These are phyloP conservation scores for Arxiozyma slooffiae DNA, from an alignment of 1,139 yeast genomes.

Conservation along the genomic window DNA sequence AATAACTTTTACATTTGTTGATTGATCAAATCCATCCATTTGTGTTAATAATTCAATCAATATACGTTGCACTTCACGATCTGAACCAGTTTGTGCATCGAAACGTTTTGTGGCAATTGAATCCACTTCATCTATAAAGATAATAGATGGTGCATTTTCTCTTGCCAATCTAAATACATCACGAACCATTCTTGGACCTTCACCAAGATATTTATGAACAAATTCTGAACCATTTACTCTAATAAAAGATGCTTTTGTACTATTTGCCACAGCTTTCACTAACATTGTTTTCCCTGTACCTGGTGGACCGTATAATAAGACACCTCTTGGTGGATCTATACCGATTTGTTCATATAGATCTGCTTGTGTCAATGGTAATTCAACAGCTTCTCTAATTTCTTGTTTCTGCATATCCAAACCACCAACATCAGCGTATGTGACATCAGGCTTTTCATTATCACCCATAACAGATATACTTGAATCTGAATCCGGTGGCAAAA, in stretches of 20 bases:
- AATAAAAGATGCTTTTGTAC: conserved; percentile 89
- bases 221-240: conserved; percentile 97
- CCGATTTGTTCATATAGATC: conserved; percentile 96
- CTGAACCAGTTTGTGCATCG: conserved; percentile 99
- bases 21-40: conserved; percentile 98
- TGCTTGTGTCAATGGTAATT: conserved; percentile 89
- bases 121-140: conserved; percentile 96
- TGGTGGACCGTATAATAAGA: conserved; percentile 93
- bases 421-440: conserved; percentile 81
- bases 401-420: conserved; percentile 99
- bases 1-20: conserved; percentile 89
- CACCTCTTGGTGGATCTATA: conserved; percentile 98
- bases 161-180: conserved; percentile 95
- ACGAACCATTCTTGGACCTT: conserved; percentile 99
- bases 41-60: conserved; percentile 90
- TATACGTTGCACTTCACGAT: conserved; percentile 97
- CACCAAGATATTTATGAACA: conserved; percentile 96
- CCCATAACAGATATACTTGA: conserved; percentile 92
- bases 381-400: conserved; percentile 97
- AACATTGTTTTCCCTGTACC: conserved; percentile 99
- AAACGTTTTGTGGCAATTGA: conserved; percentile 98
- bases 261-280: conserved; percentile 96
- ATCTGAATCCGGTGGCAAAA: conserved; percentile 97
- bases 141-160: conserved; percentile 93
- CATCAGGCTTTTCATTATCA: conserved; percentile 86